Base-by-base conservation (phyloP, 331 rosid genomes). In the Cucumis variabilis region DNA sequence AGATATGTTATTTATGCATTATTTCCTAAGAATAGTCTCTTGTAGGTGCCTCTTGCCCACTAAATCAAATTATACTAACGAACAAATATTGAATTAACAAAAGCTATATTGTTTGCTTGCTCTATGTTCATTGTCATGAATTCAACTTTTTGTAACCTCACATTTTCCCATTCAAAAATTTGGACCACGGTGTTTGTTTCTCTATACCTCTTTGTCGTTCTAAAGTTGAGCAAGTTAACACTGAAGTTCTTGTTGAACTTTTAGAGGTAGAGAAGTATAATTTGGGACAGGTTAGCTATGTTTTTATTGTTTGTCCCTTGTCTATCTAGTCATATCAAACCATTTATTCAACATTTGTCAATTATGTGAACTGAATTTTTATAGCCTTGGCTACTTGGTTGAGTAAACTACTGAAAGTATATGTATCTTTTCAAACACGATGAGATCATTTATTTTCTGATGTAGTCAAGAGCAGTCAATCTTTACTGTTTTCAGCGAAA, bases 131-230 rank as follows among this genome's bases (percentile, higher is more conserved):
- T 82, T 27, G 20, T 65, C 33, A 62, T 20, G 41, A 82, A 55
- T 37, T 37, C 9, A 62, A 71, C 23, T 83, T 62, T 65, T 13
- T 21, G 33, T 37, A 37, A 41, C n/a, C 24, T 83, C 51, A 7
- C 30, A 2, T 82, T 50, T 21, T 55, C 44, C 24, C 73, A 28
- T 30, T 28, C 84, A 55, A 20, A 73, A 77, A 69, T 89, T 87
- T 81, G 90, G 88, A 81, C 83, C 81, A 97, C 99, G 99, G 94
- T 89, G 88, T 97, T 88, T 83, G 90, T 89, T 97, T 96, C 94
- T 91, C 98, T 27, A 94, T 96, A 99, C 99, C 99, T 87, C 98
- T 93, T 68, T 97, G 98, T 92, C 92, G 44, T 87, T 96, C 99
- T 11, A 94, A 94, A 92, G 93, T 92, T 74, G 97, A 96, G 92